These are phyloP conservation scores for Sarocladiaceae sp. DNA, from an alignment of 2,329 filamentous ascomycete genomes.

Conservation along the genomic window DNA sequence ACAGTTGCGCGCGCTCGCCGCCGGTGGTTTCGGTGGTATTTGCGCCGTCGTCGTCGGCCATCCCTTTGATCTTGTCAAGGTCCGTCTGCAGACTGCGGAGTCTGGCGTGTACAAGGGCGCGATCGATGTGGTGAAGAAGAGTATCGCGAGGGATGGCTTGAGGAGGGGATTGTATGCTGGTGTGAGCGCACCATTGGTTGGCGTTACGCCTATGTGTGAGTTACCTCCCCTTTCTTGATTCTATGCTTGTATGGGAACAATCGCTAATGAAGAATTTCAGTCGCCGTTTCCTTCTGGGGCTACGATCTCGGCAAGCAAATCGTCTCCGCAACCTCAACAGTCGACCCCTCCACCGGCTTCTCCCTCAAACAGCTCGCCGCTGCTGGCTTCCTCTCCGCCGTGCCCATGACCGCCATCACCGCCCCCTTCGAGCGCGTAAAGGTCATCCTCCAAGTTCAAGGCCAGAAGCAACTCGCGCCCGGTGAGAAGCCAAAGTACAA, in stretches of 20 bases:
- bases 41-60: constrained; percentile 94
- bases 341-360: constrained; percentile 62
- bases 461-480: constrained; percentile 80
- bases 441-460: constrained; percentile 96
- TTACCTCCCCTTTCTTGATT: constrained; percentile 19
- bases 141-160: constrained; percentile 81
- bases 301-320: constrained; percentile 94
- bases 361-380: constrained; percentile 83
- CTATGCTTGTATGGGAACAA: not conserved
- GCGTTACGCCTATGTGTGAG: constrained; percentile 98
- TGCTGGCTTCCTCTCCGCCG: constrained; percentile 94
- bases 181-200: constrained; percentile 88
- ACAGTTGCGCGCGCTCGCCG: constrained; percentile 74
- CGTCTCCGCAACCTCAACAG: constrained; percentile 64
- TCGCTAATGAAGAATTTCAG: constrained; percentile 29
- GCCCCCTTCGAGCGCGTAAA: constrained; percentile 98
- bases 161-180: constrained; percentile 86
- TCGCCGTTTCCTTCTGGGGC: constrained; percentile 73
- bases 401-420: constrained; percentile 98
- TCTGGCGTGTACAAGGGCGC: constrained; percentile 87
- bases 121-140: constrained; percentile 87
- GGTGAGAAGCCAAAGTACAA: constrained; percentile 91
- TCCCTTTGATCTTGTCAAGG: constrained; percentile 97
- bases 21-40: constrained; percentile 88
- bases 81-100: constrained; percentile 93